phyloP scores from a whole-genome alignment of 2,329 filamentous ascomycete genomes.

The Aspergillus pseudotamarii region DNA sequence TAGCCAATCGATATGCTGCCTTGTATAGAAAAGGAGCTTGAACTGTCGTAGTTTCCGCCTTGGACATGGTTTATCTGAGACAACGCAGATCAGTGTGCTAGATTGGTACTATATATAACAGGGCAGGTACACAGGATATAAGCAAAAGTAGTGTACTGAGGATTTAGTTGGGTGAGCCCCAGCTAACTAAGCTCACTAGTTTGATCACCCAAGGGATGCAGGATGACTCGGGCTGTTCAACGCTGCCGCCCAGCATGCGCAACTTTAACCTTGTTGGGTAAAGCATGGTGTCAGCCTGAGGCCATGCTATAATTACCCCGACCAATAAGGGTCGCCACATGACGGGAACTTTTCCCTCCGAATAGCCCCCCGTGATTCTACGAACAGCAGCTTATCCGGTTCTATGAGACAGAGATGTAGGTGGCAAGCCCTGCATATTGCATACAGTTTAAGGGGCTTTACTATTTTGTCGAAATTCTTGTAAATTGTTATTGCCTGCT shows the following conservation, averaged over 20 bases:
- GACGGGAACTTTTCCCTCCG: conserved; percentile 4
- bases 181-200: too few species aligned
- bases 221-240: not conserved
- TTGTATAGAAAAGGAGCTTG: not conserved
- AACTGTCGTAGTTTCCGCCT: not conserved
- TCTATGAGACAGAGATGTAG: not conserved
- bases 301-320: not conserved
- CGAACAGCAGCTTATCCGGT: not conserved
- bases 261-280: not conserved
- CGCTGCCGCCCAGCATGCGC: not conserved
- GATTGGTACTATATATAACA: too few species aligned
- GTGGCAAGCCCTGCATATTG: not conserved
- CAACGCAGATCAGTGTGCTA: not conserved
- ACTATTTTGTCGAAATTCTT: not conserved
- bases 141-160: not conserved
- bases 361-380: not conserved
- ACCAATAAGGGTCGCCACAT: not conserved
- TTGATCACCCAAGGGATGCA: too few species aligned
- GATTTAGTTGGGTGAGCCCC: not conserved
- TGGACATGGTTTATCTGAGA: not conserved
- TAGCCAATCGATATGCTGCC: not conserved
- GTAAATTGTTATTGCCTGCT: not conserved
- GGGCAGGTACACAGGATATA: too few species aligned
- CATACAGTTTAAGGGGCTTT: not conserved
- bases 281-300: not conserved